Base-by-base conservation (phyloP, 2,329 filamentous ascomycete genomes). In the Hypoxylon sp. region DNA sequence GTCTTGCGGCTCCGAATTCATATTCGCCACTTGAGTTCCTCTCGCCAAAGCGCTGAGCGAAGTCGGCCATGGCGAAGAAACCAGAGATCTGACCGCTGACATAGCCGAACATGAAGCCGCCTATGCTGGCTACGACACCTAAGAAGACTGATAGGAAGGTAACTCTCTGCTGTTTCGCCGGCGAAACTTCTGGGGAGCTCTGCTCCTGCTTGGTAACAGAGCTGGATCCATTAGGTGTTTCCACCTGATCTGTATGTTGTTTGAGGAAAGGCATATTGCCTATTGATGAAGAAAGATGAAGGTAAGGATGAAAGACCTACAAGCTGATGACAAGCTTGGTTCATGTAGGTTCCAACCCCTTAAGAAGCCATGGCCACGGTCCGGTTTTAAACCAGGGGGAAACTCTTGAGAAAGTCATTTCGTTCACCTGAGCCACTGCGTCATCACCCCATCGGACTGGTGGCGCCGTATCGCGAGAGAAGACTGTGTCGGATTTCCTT, bases 11-110 rank as follows among this genome's bases (percentile, higher is more conserved):
- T 60, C 82, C 85, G 78, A 91, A 91, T 19, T 76, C 71, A 71
- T 83, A 82, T 0, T 73, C 70, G 53, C 82, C 83, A 35, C 81
- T 72, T 22, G 75, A 62, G 3, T 81, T 76, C 44, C 75, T 70
- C 33, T 83, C 75, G 31, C 86, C 87, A 72, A 91, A 91, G 44
- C 88, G 85, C 3, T 73, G 66, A 33, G 82, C 79, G 69, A 85
- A 91, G 76, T 91, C 84, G 2, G 78, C 52, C 88, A 90, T 90
- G 61, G 83, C 78, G 71, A 91, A 86, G 78, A 89, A 90, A 59
- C 89, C 88, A 4, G 83, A 87, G 46, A 88, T 87, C 72, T 89
- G 87, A 79, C 88, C 87, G 75, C 85, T 83, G 75, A 85, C 79
- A 79, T 88, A 87, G 5, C 87, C 87, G 68, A 88, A 88, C 75